Base-by-base conservation (phyloP, 345 rosid genomes). In the Aquilaria yunnanensis region DNA sequence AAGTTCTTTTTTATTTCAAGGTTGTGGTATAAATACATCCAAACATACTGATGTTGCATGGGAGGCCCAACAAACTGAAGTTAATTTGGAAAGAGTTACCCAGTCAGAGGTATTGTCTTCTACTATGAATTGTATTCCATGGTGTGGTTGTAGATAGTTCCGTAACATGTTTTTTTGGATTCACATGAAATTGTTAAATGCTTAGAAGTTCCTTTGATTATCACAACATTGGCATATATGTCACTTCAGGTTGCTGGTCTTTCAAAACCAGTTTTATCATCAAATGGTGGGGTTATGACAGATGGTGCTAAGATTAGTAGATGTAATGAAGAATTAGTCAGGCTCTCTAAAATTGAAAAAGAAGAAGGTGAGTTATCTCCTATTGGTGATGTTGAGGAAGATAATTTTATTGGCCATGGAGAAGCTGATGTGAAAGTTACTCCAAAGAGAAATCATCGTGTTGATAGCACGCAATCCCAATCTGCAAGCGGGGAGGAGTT, bases 321-420 rank as follows among this genome's bases (percentile, higher is more conserved):
- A 56, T 68, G 65, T 62, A 64, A 62, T 63, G 78, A 74, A 62
- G 80, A 75, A 64, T 67, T 81, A 57, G 69, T 64, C 69, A 81
- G 75, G 67, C 85, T 80, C 11, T 69, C 85, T 60, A 85, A 82
- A 77, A 62, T 68, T 66, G 96, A 90, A 69, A 90, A 84, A 68
- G 97, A 90, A 73, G 97, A 90, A 75, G 97, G 97, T 62, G 97
- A 90, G 76, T 55, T 90, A 56, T 90, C 97, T 51, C 97, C 97
- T 56, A 80, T 68, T 66, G 85, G 84, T 67, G 91, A 83, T 69
- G 81, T 79, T 9, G 86, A 84, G 62, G 93, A 82, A 77, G 92
- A 87, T 57, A 78, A 75, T 73, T 83, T 79, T 70, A 78, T 54
- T 77, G 84, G 54, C 59, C 78, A 78, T 64, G 83, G 77, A 71